Percentiles rank a stretch among this genome's conserved stretches.
These are phyloP conservation scores for Candolleomyces eurysporus DNA, from an alignment of 768 basidiomycete genomes.

Conservation along the genomic window DNA sequence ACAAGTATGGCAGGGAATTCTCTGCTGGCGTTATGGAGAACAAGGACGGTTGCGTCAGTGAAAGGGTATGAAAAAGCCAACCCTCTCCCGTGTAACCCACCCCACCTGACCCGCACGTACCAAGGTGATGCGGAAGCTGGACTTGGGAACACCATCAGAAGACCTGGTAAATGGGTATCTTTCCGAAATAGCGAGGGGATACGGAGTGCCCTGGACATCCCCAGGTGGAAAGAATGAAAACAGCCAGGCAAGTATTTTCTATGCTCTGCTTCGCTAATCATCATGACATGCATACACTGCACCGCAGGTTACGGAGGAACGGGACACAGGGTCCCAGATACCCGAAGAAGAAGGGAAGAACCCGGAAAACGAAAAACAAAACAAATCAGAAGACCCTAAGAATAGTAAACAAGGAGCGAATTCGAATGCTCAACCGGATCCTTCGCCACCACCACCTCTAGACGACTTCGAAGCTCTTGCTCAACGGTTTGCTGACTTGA, in stretches of 20 bases:
- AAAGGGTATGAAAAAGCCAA: conserved; percentile 56
- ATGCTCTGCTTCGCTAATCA: too few relatives aligned
- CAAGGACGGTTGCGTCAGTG: conserved; percentile 73
- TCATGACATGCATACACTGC: too few relatives aligned
- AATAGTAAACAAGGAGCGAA: neutral
- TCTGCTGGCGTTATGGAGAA: conserved; percentile 86
- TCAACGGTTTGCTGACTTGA: conserved; percentile 82
- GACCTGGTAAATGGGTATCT: conserved; percentile 87
- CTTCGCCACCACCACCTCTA: conserved; percentile 18
- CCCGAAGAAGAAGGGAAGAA: neutral
- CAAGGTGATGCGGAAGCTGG: conserved; percentile 76
- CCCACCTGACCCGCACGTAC: conserved; percentile 7
- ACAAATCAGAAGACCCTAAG: neutral
- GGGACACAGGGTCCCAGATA: conserved; percentile 28
- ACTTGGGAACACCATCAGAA: conserved; percentile 62
- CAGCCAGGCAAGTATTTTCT: conserved; percentile 24
- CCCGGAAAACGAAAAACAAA: neutral
- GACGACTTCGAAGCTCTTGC: conserved; percentile 77
- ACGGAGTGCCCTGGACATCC: conserved; percentile 68
- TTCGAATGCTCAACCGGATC: conserved; percentile 1
- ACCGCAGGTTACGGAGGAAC: too few relatives aligned
- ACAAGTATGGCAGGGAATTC: conserved; percentile 93
- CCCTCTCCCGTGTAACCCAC: neutral
- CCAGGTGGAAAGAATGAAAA: conserved; percentile 19
- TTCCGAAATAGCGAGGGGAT: conserved; percentile 85